Evolutionary conservation across 23 red algal species (phyloP).

Genomic region (Gracilariopsis chorda): DNA sequence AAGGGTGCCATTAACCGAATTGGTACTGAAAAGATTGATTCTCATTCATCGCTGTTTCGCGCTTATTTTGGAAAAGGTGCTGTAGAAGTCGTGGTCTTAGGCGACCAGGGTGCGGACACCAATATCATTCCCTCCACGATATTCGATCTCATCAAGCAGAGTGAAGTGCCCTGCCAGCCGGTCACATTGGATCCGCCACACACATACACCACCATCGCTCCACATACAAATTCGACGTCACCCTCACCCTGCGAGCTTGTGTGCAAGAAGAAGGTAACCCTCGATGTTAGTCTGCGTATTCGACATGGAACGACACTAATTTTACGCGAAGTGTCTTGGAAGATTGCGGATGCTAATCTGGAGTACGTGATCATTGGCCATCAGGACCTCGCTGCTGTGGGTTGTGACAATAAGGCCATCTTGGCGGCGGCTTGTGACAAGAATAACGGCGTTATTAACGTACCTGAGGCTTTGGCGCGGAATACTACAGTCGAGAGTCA

Average conservation of each 20-base stretch:
- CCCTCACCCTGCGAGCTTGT: too few species aligned
- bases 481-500: too few species aligned
- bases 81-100: neutral
- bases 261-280: neutral
- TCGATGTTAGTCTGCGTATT: conserved; percentile 10
- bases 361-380: conserved; percentile 1
- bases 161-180: neutral
- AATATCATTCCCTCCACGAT: neutral
- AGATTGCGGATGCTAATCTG: conserved; percentile 2
- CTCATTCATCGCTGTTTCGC: neutral
- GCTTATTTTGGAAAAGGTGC: neutral
- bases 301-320: conserved; percentile 18
- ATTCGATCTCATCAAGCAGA: neutral
- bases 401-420: conserved; percentile 27
- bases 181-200: neutral
- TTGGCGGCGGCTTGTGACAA: conserved; percentile 26
- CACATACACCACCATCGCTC: neutral
- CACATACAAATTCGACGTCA: neutral
- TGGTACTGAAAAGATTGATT: conserved; percentile 3
- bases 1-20: conserved; percentile 6
- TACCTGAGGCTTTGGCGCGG: neutral
- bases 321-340: neutral
- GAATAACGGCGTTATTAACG: conserved; percentile 3
- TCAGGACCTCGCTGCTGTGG: neutral
- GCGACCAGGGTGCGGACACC: neutral